Evolutionary conservation across 805 yeast species (phyloP).

Genomic region (Starmerella potacharoeniae): DNA sequence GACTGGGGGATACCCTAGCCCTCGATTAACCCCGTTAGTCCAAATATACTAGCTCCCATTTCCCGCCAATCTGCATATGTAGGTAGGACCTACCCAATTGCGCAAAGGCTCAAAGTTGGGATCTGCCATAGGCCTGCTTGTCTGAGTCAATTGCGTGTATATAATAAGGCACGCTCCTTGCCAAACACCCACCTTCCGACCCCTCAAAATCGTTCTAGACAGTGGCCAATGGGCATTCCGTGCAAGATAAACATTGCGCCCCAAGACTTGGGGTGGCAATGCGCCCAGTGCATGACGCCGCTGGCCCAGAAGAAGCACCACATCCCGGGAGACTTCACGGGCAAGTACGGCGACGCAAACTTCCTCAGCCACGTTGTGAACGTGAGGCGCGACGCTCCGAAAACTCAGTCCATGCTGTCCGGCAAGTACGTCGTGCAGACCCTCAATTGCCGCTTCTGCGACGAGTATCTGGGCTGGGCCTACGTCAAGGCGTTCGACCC

Average conservation of each 20-base stretch:
- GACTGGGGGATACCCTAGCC: not conserved
- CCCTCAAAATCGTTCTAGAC: not conserved
- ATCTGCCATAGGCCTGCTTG: not conserved
- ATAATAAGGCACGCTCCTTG: not conserved
- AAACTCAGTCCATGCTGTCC: constrained; percentile 7
- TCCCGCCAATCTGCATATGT: constrained; percentile 2
- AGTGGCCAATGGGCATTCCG: constrained; percentile 14
- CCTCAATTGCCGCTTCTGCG: constrained; percentile 14
- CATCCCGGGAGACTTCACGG: constrained; percentile 14
- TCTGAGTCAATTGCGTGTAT: not conserved
- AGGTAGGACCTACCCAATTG: not conserved
- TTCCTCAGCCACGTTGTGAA: constrained; percentile 11
- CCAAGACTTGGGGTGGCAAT: constrained; percentile 9
- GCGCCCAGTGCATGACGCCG: constrained; percentile 10
- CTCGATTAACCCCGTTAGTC: constrained; percentile 1
- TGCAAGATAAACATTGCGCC: constrained; percentile 5
- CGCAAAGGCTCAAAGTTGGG: not conserved
- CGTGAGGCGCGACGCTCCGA: constrained; percentile 5
- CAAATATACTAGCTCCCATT: not conserved
- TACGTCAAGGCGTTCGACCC: constrained; percentile 10
- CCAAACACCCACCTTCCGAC: not conserved
- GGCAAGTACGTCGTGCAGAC: constrained; percentile 14
- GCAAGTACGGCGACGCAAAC: constrained; percentile 10
- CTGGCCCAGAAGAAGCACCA: constrained; percentile 5
- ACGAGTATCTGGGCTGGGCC: constrained; percentile 16